Evolutionary conservation across 1,284 basidiomycete species (phyloP).

Genomic region (Cutaneotrichosporon sp.): DNA sequence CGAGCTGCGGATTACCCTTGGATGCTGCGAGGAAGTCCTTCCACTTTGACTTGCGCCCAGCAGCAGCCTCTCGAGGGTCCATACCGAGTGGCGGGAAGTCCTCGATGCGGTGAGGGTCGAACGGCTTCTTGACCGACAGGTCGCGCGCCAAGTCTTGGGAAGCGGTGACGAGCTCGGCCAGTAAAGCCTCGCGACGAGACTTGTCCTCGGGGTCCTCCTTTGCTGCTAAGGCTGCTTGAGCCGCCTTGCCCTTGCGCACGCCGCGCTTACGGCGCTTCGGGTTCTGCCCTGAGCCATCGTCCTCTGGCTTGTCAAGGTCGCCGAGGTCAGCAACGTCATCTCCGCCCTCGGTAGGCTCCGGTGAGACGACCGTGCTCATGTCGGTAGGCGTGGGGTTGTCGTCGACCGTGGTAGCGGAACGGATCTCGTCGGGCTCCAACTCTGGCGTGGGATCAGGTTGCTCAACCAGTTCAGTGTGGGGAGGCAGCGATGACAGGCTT

Average conservation of each 20-base stretch:
- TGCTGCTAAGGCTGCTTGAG: constrained; percentile 46
- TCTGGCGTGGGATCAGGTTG: constrained; percentile 21
- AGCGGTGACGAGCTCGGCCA: constrained; percentile 71
- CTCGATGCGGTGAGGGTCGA: constrained; percentile 35
- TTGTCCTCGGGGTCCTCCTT: constrained; percentile 30
- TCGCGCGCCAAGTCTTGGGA: constrained; percentile 80
- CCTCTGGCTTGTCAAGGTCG: constrained; percentile 23
- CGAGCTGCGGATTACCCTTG: constrained; percentile 49
- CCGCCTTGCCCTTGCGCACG: constrained; percentile 53
- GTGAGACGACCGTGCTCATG: constrained; percentile 35
- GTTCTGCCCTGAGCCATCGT: constrained; percentile 41
- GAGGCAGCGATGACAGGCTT: constrained; percentile 18
- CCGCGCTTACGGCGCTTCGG: constrained; percentile 53
- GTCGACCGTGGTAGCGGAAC: constrained; percentile 40
- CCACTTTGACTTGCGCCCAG: constrained; percentile 50
- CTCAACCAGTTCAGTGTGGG: constrained; percentile 18
- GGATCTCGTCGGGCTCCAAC: constrained; percentile 22
- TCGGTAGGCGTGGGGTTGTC: constrained; percentile 44
- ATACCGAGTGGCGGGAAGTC: constrained; percentile 52
- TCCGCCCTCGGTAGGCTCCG: constrained; percentile 27
- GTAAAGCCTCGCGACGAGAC: constrained; percentile 48
- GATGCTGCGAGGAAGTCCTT: constrained; percentile 49
- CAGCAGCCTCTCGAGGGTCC: constrained; percentile 40
- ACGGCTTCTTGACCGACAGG: constrained; percentile 55
- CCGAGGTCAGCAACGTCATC: constrained; percentile 18